phyloP scores from a whole-genome alignment of 345 rosid genomes.

The Luvunga scandens region DNA sequence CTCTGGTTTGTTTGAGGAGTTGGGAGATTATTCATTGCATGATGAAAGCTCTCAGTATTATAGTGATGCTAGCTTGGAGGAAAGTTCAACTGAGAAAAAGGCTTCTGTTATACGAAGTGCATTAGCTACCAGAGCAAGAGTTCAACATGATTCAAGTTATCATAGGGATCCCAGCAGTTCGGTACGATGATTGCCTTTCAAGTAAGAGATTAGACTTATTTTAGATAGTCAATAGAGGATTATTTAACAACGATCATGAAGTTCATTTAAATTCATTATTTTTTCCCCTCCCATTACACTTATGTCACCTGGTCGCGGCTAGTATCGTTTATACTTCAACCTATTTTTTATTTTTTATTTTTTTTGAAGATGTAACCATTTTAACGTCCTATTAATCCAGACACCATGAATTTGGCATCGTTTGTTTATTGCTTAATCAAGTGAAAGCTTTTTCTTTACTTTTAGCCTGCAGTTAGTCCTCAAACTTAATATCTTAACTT shows the following conservation, averaged over 20 bases:
- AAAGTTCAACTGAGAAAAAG: slow-evolving; percentile 16
- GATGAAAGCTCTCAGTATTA: slow-evolving; percentile 19
- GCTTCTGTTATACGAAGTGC: slow-evolving; percentile 38
- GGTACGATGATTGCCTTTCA: slow-evolving; percentile 2
- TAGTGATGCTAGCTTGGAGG: slow-evolving; percentile 25
- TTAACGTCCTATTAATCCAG: neutral
- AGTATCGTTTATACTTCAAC: neutral
- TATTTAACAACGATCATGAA: slow-evolving; percentile 8
- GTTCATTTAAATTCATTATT: slow-evolving; percentile 4
- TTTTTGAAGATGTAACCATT: neutral
- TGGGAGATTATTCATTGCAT: slow-evolving; percentile 24
- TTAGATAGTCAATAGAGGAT: slow-evolving; percentile 21
- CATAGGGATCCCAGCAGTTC: slow-evolving; percentile 11
- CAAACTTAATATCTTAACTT: neutral
- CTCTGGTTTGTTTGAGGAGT: slow-evolving; percentile 43
- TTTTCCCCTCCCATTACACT: neutral
- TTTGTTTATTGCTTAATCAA: neutral
- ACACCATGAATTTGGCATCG: neutral
- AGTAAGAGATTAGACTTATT: slow-evolving; percentile 9
- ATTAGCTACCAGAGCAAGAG: slow-evolving; percentile 37
- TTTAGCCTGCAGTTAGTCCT: neutral
- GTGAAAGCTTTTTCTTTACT: neutral
- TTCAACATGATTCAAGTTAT: slow-evolving; percentile 7
- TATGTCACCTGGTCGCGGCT: neutral
- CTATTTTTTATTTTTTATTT: neutral